Conservation (phyloP, 352 stramenopile species). For the Phytophthora citrophthora region DNA sequence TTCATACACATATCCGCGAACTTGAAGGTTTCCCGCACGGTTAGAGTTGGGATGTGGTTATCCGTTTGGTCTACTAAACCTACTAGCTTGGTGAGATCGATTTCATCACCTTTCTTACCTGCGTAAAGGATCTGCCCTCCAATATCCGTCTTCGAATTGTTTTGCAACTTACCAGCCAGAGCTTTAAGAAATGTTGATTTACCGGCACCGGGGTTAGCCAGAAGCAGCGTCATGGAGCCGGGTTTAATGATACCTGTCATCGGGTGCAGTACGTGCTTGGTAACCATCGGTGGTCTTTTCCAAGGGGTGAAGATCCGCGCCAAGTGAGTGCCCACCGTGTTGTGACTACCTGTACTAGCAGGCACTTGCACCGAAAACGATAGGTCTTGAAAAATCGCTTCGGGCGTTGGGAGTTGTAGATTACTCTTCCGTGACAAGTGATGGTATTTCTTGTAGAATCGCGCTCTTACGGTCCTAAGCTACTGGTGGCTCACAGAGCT, state of each 20-base stretch:
- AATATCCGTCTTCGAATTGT: conserved; percentile 23
- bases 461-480: no score
- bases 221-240: conserved; percentile 27
- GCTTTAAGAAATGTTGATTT: conserved; percentile 66
- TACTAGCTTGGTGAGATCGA: not conserved
- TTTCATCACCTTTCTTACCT: not conserved
- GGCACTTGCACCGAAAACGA: conserved; percentile 26
- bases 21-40: not conserved
- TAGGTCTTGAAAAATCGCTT: conserved; percentile 1
- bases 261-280: conserved; percentile 46
- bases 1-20: not conserved
- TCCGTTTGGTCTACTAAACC: not conserved
- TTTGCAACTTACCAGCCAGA: conserved; percentile 55
- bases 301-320: conserved; percentile 1
- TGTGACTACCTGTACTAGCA: conserved; percentile 48
- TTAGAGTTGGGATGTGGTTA: not conserved
- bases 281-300: conserved; percentile 15
- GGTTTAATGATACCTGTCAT: conserved; percentile 58
- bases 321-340: conserved; percentile 22
- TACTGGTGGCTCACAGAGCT: no score
- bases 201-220: conserved; percentile 49
- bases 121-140: conserved; percentile 38
- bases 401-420: not conserved
- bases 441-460: not conserved
- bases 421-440: not conserved